These are phyloP conservation scores for Euphorbia peplus DNA, from an alignment of 345 rosid species.

Conservation along the genomic window DNA sequence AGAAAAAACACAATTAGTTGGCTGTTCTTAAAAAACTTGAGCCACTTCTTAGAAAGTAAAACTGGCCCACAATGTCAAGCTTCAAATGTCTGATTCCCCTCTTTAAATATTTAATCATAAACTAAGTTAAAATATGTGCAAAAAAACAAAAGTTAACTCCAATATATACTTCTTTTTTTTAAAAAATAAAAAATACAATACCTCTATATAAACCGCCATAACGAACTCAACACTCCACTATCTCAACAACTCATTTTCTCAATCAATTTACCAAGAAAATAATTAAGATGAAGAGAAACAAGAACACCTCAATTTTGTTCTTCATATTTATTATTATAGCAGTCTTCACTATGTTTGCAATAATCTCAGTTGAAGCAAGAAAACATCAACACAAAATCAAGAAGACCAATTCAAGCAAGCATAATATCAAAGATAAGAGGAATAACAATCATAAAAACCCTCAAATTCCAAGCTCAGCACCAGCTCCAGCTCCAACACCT, in stretches of 20 bases:
- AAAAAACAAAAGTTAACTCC: not conserved
- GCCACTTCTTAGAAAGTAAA: too few relatives aligned
- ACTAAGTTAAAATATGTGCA: too few relatives aligned
- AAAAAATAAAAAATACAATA: too few relatives aligned
- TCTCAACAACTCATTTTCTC: conserved; percentile 10
- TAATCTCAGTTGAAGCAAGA: conserved; percentile 44
- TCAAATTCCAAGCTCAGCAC: conserved; percentile 15
- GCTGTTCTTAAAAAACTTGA: too few relatives aligned
- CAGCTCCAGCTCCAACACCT: conserved; percentile 39
- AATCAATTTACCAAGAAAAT: not conserved
- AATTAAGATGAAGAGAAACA: conserved; percentile 31
- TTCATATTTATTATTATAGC: conserved; percentile 16
- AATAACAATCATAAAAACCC: conserved; percentile 11
- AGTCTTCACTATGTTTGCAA: conserved; percentile 20
- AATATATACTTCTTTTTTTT: too few relatives aligned
- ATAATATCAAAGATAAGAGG: conserved; percentile 24
- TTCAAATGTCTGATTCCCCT: not conserved
- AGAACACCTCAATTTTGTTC: conserved; percentile 19
- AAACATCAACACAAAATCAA: conserved; percentile 35
- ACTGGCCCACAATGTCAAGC: not conserved
- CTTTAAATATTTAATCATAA: too few relatives aligned
- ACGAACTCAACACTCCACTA: conserved; percentile 18
- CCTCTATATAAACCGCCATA: conserved; percentile 33
- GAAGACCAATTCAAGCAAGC: conserved; percentile 32
- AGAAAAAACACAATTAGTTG: too few relatives aligned